A percentile compares a stretch with the other conserved stretches of the same genome.
phyloP scores from a whole-genome alignment of 257 asterid genomes.

The Fraxinus quadrangulata region DNA sequence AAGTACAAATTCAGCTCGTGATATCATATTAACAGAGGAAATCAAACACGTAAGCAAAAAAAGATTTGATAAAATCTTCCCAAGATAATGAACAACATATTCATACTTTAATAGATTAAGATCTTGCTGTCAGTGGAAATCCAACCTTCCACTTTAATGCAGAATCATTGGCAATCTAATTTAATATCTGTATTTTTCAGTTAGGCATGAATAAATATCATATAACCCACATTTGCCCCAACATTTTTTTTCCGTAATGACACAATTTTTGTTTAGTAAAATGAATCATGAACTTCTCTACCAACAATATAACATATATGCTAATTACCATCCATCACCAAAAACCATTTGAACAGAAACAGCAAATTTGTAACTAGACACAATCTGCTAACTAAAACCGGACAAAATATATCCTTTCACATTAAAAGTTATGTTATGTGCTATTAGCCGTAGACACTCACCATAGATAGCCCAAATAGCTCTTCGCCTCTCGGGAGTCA shows the following conservation, averaged over 20 bases:
- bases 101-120: not conserved
- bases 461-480: slow-evolving; percentile 99
- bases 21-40: not conserved
- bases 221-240: not conserved
- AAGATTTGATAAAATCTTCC: not conserved
- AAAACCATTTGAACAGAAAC: not conserved
- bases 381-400: not conserved
- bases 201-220: not conserved
- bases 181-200: not conserved
- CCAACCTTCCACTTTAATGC: not conserved
- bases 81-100: not conserved
- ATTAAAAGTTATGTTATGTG: not conserved
- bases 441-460: slow-evolving; percentile 36
- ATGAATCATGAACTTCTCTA: not conserved
- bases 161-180: not conserved
- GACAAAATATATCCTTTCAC: not conserved
- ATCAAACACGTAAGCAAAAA: not conserved
- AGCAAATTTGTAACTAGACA: not conserved
- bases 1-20: not conserved
- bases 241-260: not conserved
- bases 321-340: not conserved
- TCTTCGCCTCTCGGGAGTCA: slow-evolving; percentile 92
- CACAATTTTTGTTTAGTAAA: not conserved
- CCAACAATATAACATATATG: not conserved
- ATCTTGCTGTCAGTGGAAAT: not conserved